These are phyloP conservation scores for Prunus padus DNA, from an alignment of 306 rosid species.

Conservation along the genomic window DNA sequence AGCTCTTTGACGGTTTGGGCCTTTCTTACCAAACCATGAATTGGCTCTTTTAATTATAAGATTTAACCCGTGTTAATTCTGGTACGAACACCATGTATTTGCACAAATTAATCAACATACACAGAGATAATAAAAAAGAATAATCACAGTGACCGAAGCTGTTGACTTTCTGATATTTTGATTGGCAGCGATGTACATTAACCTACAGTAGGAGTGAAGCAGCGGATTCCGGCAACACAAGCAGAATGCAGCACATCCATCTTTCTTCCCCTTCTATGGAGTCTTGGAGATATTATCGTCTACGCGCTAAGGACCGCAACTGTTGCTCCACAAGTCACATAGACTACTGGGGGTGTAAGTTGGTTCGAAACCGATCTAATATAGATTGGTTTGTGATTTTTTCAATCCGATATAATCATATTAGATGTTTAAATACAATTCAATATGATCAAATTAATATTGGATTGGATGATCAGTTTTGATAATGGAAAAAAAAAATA, in stretches of 20 bases:
- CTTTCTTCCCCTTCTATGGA: not conserved
- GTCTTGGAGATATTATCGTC: not conserved
- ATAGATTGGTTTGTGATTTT: too few species aligned
- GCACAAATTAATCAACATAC: constrained; percentile 21
- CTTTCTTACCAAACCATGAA: too few species aligned
- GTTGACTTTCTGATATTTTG: not conserved
- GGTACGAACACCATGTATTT: constrained; percentile 31
- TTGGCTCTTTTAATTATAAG: too few species aligned
- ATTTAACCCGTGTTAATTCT: too few species aligned
- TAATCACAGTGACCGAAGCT: not conserved
- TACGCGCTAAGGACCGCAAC: not conserved
- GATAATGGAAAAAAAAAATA: too few species aligned
- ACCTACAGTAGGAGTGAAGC: constrained; percentile 21
- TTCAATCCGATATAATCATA: too few species aligned
- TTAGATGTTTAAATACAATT: too few species aligned
- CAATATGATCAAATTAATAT: too few species aligned
- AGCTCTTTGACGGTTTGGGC: too few species aligned
- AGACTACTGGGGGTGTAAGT: too few species aligned
- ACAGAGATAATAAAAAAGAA: not conserved
- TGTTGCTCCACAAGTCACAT: not conserved
- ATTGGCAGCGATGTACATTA: not conserved
- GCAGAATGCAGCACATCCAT: constrained; percentile 27
- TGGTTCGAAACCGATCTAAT: too few species aligned
- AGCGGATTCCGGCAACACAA: constrained; percentile 10
- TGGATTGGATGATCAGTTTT: too few species aligned